Evolutionary conservation across 345 rosid genomes (phyloP).

Genomic region (Theobroma cacao): DNA sequence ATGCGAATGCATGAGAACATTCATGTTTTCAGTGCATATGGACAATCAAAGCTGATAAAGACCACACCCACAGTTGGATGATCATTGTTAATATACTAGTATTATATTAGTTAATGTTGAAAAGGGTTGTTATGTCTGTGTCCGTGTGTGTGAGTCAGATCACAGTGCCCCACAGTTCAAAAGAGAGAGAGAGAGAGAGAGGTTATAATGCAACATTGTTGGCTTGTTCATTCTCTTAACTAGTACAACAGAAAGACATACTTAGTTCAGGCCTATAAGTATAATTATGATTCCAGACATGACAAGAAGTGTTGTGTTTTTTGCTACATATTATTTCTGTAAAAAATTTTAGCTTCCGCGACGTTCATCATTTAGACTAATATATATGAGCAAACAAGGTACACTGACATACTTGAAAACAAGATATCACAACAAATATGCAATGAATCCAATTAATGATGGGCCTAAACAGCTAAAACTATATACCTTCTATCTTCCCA

Average conservation of each 20-base stretch:
- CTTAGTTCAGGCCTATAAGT: background rate
- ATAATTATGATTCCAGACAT: background rate
- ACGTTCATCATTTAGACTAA: background rate
- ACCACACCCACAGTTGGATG: background rate
- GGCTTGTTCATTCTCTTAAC: background rate
- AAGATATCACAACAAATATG: background rate
- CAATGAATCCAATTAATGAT: background rate
- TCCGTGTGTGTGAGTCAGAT: background rate
- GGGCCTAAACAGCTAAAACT: background rate
- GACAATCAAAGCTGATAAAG: background rate
- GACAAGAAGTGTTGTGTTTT: background rate
- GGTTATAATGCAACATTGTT: background rate
- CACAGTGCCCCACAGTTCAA: background rate
- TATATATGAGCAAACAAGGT: background rate
- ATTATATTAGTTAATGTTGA: background rate
- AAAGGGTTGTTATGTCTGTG: background rate
- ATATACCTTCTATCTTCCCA: background rate
- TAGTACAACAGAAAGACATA: background rate
- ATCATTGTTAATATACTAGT: background rate
- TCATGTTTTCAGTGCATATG: background rate
- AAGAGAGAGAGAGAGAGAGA: background rate
- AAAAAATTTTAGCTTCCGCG: background rate
- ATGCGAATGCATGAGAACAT: background rate
- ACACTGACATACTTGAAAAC: background rate
- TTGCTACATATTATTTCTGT: background rate